Evolutionary conservation across 2,329 filamentous ascomycete species (phyloP).

Genomic region (Monilinia fructigena): DNA sequence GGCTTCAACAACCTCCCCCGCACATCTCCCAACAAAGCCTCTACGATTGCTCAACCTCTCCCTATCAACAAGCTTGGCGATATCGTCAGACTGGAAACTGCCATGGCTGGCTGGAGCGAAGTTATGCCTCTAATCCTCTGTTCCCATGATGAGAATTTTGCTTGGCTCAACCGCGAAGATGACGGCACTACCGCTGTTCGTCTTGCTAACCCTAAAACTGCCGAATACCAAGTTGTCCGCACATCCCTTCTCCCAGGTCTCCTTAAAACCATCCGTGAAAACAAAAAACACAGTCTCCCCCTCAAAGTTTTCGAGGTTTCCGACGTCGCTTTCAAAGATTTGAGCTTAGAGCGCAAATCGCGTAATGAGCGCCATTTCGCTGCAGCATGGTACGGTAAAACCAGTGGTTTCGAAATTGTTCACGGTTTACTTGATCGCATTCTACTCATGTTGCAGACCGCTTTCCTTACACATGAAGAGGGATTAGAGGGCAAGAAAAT

Average conservation of each 20-base stretch:
- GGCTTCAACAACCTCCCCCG: slow-evolving; percentile 96
- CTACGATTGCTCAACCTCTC: slow-evolving; percentile 81
- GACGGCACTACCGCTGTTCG: slow-evolving; percentile 79
- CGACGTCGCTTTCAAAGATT: slow-evolving; percentile 90
- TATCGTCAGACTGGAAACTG: slow-evolving; percentile 83
- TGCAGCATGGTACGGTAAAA: slow-evolving; percentile 94
- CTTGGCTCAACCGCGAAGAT: slow-evolving; percentile 86
- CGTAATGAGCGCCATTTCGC: slow-evolving; percentile 94
- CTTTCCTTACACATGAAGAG: slow-evolving; percentile 76
- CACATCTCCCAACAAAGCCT: slow-evolving; percentile 79
- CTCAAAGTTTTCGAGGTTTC: slow-evolving; percentile 91
- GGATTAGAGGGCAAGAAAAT: slow-evolving; percentile 53
- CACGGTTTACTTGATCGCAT: slow-evolving; percentile 91
- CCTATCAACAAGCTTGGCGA: slow-evolving; percentile 93
- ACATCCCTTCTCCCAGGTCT: slow-evolving; percentile 83
- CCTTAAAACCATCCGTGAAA: slow-evolving; percentile 90
- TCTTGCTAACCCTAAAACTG: slow-evolving; percentile 88
- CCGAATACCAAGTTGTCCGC: slow-evolving; percentile 89
- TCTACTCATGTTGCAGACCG: slow-evolving; percentile 84
- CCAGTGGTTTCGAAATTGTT: slow-evolving; percentile 89
- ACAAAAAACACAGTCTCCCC: slow-evolving; percentile 82
- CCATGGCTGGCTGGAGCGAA: slow-evolving; percentile 94
- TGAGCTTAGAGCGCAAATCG: slow-evolving; percentile 75
- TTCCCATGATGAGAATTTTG: slow-evolving; percentile 97
- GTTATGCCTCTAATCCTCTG: slow-evolving; percentile 95